phyloP scores from a whole-genome alignment of 305 asterid genomes.

The Solanum chacoense region DNA sequence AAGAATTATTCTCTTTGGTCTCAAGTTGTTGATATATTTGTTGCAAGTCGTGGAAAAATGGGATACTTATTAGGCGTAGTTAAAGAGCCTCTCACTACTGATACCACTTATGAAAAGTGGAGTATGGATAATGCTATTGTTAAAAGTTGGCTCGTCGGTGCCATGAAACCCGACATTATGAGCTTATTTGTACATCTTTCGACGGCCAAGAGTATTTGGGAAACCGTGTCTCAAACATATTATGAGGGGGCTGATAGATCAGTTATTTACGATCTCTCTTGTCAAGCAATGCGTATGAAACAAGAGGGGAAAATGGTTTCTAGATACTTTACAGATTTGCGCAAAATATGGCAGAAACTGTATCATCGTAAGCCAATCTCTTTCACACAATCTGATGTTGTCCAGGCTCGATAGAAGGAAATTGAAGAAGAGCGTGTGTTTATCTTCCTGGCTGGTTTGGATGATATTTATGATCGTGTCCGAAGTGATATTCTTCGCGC shows the following conservation, averaged over 20 bases:
- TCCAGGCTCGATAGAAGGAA: neutral
- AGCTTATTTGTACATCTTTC: neutral
- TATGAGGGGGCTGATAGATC: neutral
- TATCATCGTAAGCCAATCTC: neutral
- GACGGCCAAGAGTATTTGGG: neutral
- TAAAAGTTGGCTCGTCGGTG: neutral
- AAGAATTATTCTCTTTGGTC: too few species aligned
- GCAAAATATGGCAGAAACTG: neutral
- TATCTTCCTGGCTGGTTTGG: neutral
- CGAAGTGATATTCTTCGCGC: neutral
- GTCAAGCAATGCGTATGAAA: too few species aligned
- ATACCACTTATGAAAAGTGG: neutral
- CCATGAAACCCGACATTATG: neutral
- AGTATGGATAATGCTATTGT: neutral
- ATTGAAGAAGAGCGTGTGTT: neutral
- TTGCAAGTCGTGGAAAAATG: neutral
- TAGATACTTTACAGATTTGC: neutral
- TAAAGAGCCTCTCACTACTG: neutral
- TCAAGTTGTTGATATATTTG: neutral
- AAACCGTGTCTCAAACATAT: too few species aligned
- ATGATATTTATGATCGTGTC: neutral
- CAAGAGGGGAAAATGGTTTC: neutral
- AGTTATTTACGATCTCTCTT: neutral
- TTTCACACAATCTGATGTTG: neutral
- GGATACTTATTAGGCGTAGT: neutral